Conservation (phyloP, 495 filamentous ascomycete genomes). For the Pseudevernia furfuracea region DNA sequence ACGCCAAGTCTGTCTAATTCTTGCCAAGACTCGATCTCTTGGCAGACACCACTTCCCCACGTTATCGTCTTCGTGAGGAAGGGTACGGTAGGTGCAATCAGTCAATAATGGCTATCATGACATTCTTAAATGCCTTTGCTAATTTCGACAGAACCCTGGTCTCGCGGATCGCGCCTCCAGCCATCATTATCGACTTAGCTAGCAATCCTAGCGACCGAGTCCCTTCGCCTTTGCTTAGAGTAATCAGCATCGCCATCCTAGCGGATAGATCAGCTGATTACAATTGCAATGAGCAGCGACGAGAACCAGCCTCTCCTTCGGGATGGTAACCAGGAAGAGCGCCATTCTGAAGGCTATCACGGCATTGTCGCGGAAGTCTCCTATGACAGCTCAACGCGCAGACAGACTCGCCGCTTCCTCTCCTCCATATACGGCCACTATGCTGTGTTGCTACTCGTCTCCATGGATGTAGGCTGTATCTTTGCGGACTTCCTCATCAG, state of each 20-base stretch:
- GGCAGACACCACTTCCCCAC: not conserved
- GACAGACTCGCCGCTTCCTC: slow-evolving; percentile 36
- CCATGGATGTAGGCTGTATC: slow-evolving; percentile 49
- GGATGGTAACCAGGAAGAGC: not conserved
- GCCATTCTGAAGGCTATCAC: slow-evolving; percentile 2
- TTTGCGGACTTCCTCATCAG: slow-evolving; percentile 57
- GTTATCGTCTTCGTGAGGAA: not conserved
- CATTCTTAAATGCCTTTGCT: not conserved
- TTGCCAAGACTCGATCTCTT: not conserved
- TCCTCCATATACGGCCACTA: slow-evolving; percentile 52
- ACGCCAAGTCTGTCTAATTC: not conserved
- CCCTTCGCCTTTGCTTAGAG: not conserved
- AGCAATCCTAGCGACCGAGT: not conserved
- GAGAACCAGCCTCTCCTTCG: slow-evolving; percentile 16
- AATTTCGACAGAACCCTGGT: not conserved
- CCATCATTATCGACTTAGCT: not conserved
- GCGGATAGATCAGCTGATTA: not conserved
- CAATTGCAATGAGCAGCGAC: slow-evolving; percentile 6
- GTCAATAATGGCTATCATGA: not conserved
- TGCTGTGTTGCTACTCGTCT: slow-evolving; percentile 46
- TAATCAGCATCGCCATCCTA: not conserved
- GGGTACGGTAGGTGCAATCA: not conserved
- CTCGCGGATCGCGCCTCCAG: not conserved
- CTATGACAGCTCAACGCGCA: slow-evolving; percentile 12
- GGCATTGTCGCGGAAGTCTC: slow-evolving; percentile 8